A percentile compares a stretch with the other conserved stretches of the same genome.
Evolutionary conservation across 2,329 filamentous ascomycete species (phyloP).

Genomic region (Bisporella sp.): DNA sequence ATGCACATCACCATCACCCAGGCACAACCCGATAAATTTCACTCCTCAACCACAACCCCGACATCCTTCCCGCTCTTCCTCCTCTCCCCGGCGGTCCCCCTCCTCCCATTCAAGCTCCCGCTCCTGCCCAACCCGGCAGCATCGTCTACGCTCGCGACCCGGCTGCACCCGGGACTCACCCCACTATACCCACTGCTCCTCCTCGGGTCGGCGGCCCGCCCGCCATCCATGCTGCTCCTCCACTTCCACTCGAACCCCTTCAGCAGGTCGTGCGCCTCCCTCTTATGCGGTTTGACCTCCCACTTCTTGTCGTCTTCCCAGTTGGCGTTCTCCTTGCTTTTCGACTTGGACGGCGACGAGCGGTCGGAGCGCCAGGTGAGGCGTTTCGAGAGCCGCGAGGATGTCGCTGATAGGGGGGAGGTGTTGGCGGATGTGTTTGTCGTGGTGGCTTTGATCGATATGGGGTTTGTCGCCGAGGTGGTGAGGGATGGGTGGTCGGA

Average conservation of each 20-base stretch:
- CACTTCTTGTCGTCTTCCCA: not conserved
- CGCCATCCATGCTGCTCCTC: not conserved
- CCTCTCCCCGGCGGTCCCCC: no score
- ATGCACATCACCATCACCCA: no score
- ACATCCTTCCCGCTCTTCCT: no score
- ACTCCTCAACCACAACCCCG: no score
- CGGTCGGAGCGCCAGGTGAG: not conserved
- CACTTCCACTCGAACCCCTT: not conserved
- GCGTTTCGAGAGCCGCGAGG: not conserved
- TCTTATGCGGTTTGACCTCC: not conserved
- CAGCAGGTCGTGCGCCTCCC: not conserved
- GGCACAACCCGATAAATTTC: no score
- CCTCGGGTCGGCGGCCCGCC: not conserved
- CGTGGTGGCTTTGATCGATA: not conserved
- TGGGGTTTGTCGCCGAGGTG: not conserved
- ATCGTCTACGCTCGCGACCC: not conserved
- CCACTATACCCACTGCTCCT: not conserved
- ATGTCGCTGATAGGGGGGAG: not conserved
- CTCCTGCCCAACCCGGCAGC: not conserved
- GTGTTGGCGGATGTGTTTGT: not conserved
- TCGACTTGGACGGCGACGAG: not conserved
- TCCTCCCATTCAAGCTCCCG: no score
- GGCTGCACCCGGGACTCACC: not conserved
- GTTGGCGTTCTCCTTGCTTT: not conserved
- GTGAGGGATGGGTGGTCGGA: not conserved